Conservation (phyloP, 2,329 filamentous ascomycete species). For the Pseudonectria buxi region DNA sequence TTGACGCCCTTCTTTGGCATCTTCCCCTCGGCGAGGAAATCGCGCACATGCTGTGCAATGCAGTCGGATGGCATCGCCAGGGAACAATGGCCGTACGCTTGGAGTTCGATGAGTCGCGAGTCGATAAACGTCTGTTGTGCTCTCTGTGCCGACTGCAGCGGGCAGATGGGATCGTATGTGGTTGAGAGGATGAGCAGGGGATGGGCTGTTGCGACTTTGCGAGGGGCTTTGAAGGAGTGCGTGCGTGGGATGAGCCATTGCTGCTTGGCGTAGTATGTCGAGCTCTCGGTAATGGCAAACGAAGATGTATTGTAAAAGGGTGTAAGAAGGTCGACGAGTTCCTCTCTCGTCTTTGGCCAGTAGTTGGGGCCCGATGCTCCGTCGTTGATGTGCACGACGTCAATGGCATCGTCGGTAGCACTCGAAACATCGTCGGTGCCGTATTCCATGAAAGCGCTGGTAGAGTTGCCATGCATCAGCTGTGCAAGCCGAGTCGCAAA, state of each 20-base stretch:
- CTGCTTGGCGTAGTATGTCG: conserved; percentile 26
- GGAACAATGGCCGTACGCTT: conserved; percentile 38
- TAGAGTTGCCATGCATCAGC: conserved; percentile 34
- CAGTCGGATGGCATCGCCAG: conserved; percentile 32
- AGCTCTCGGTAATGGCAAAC: conserved; percentile 23
- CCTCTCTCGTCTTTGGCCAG: conserved; percentile 27
- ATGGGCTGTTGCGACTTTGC: conserved; percentile 26
- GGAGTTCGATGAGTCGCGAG: conserved; percentile 33
- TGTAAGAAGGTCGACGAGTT: conserved; percentile 27
- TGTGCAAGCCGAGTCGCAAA: conserved; percentile 29
- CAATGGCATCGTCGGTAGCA: conserved; percentile 16
- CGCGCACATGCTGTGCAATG: conserved; percentile 27
- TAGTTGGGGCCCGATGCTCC: conserved; percentile 13
- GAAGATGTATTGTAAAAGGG: conserved; percentile 26
- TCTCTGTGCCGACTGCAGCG: conserved; percentile 30
- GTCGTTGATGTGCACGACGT: conserved; percentile 24
- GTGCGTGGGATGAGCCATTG: conserved; percentile 25
- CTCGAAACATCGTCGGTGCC: conserved; percentile 12
- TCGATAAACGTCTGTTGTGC: conserved; percentile 30
- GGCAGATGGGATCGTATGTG: conserved; percentile 44
- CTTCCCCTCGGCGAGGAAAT: conserved; percentile 31
- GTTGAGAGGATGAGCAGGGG: conserved; percentile 27
- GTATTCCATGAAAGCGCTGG: conserved; percentile 30
- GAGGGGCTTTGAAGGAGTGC: conserved; percentile 19
- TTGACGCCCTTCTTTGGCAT: conserved; percentile 28